Conservation (phyloP, 805 yeast species). For the Kuraishia floccosa region DNA sequence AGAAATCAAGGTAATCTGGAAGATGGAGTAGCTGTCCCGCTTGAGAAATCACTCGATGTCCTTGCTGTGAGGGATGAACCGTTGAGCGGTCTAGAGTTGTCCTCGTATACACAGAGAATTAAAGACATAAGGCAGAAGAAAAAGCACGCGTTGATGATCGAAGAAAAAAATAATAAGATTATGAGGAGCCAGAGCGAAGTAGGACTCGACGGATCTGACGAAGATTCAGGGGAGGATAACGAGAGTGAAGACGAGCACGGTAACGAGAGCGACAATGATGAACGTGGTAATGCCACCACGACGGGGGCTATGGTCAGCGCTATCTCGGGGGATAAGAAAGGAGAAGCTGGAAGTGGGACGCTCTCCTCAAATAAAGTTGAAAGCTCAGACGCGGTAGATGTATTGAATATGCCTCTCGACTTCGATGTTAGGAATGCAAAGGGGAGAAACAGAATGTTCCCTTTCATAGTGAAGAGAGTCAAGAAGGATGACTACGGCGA, state of each 20-base stretch:
- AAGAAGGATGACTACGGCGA: constrained; percentile 86
- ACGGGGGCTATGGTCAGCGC: constrained; percentile 4
- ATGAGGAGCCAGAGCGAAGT: constrained; percentile 20
- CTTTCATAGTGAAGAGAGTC: constrained; percentile 45
- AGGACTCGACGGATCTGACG: constrained; percentile 20
- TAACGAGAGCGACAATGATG: constrained; percentile 7
- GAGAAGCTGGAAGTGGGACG: not conserved
- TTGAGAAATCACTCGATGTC: constrained; percentile 30
- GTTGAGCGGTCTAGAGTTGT: constrained; percentile 37
- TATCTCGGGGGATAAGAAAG: constrained; percentile 2
- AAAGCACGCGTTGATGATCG: constrained; percentile 19
- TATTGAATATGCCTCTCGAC: constrained; percentile 35
- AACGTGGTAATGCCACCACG: constrained; percentile 7
- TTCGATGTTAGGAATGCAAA: constrained; percentile 39
- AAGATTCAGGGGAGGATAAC: constrained; percentile 12
- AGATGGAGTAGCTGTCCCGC: constrained; percentile 53
- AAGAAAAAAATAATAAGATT: constrained; percentile 18
- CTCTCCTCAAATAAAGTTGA: constrained; percentile 3
- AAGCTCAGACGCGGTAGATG: constrained; percentile 20
- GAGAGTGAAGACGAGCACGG: constrained; percentile 8
- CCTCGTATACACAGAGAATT: constrained; percentile 32
- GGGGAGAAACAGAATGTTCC: constrained; percentile 62
- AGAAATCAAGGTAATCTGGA: constrained; percentile 26
- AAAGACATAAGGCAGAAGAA: constrained; percentile 31
- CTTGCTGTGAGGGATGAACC: constrained; percentile 34